These are phyloP conservation scores for Fusarium chlamydosporum DNA, from an alignment of 2,329 filamentous ascomycete species.

Conservation along the genomic window DNA sequence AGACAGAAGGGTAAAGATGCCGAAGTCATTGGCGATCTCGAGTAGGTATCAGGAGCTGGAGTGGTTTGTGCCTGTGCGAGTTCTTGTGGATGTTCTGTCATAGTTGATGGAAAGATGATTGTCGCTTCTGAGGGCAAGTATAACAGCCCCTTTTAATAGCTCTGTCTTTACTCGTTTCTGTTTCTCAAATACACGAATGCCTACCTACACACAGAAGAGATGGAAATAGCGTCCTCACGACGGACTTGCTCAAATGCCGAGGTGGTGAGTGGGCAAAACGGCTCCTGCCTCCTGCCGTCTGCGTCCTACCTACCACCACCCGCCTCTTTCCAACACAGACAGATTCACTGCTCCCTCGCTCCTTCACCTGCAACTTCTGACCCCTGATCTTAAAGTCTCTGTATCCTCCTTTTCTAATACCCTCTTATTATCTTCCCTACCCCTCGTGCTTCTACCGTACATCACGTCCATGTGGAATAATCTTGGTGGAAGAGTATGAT, in stretches of 20 bases:
- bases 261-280: neutral
- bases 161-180: neutral
- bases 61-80: neutral
- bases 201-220: neutral
- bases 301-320: neutral
- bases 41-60: conserved; percentile 1
- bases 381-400: neutral
- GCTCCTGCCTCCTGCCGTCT: neutral
- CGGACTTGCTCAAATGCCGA: neutral
- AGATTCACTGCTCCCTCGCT: neutral
- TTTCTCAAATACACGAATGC: neutral
- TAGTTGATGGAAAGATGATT: neutral
- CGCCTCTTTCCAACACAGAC: neutral
- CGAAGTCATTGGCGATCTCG: conserved; percentile 23
- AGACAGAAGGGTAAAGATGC: conserved; percentile 52
- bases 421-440: neutral
- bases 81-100: neutral
- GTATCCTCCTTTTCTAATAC: neutral
- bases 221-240: neutral
- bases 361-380: neutral
- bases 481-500: neutral
- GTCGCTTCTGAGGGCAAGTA: neutral
- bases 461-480: neutral
- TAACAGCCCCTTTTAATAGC: neutral
- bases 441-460: neutral